Conservation (phyloP, 164 flowering plant species). For the Tetrastigma voinierianum region DNA sequence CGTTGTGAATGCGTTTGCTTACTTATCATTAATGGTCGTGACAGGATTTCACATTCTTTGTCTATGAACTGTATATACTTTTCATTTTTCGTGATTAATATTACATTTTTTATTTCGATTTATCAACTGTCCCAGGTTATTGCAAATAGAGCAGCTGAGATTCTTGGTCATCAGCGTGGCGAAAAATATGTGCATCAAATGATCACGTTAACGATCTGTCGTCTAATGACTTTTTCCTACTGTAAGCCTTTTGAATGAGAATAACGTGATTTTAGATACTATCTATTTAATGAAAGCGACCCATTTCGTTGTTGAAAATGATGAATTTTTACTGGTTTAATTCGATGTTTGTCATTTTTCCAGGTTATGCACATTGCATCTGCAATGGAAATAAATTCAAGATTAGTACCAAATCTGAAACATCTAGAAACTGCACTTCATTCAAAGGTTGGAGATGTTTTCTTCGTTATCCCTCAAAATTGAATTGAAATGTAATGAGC, state of each 20-base stretch:
- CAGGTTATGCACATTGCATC: slow-evolving; percentile 99
- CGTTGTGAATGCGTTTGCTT: neutral
- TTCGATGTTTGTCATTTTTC: slow-evolving; percentile 15
- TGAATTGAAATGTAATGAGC: neutral
- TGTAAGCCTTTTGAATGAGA: slow-evolving; percentile 44
- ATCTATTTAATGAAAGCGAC: too few species aligned
- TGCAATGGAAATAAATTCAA: slow-evolving; percentile 79
- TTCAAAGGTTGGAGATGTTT: slow-evolving; percentile 58
- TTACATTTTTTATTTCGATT: neutral
- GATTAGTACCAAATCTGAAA: slow-evolving; percentile 79
- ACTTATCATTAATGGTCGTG: neutral
- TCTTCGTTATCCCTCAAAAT: neutral
- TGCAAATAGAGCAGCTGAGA: slow-evolving; percentile 98
- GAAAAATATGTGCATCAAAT: slow-evolving; percentile 93
- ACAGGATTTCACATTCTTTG: neutral
- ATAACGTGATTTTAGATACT: neutral
- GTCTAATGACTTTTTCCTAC: slow-evolving; percentile 99
- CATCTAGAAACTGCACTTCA: slow-evolving; percentile 64
- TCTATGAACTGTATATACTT: neutral
- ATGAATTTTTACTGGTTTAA: slow-evolving; percentile 8
- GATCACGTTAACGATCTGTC: slow-evolving; percentile 98
- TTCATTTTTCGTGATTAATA: neutral
- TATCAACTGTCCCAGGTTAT: slow-evolving; percentile 59
- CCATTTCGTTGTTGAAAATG: neutral
- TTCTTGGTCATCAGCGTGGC: slow-evolving; percentile 96